phyloP scores from a whole-genome alignment of 106 monocot genomes.

The Dioscorea dumetorum region DNA sequence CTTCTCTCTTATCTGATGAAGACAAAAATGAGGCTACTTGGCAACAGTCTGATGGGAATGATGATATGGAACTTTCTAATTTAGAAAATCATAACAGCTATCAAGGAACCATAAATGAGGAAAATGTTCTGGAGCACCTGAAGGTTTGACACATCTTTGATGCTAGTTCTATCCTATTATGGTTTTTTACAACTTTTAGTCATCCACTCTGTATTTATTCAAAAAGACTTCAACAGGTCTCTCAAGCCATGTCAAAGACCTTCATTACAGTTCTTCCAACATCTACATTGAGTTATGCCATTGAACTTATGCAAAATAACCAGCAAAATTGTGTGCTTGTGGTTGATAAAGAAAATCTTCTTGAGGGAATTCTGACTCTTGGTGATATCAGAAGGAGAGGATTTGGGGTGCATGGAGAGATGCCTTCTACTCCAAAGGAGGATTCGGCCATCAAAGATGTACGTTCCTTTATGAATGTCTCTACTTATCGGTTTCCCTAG shows the following conservation, averaged over 20 bases:
- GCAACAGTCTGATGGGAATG: conserved; percentile 34
- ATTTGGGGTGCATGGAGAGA: conserved; percentile 20
- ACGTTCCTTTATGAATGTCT: conserved; percentile 13
- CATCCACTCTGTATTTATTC: too few species aligned
- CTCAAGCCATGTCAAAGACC: conserved; percentile 73
- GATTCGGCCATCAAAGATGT: conserved; percentile 46
- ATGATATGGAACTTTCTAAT: conserved; percentile 57
- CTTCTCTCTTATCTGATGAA: conserved; percentile 50
- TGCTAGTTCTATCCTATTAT: background rate
- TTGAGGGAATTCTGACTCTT: conserved; percentile 85
- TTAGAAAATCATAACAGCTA: conserved; percentile 27
- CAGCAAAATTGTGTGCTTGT: conserved; percentile 78
- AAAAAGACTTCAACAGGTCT: conserved; percentile 48
- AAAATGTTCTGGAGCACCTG: conserved; percentile 76
- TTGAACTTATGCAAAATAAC: conserved; percentile 71
- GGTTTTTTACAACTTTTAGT: too few species aligned
- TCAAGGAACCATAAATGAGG: conserved; percentile 37
- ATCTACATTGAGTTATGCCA: conserved; percentile 42
- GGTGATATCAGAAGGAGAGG: conserved; percentile 68
- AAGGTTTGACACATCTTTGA: conserved; percentile 43
- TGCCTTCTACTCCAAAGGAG: conserved; percentile 6
- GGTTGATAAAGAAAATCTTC: conserved; percentile 75
- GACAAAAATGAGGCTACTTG: conserved; percentile 40
- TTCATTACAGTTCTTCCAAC: conserved; percentile 58
- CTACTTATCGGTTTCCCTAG: background rate